Conservation (phyloP, 345 rosid species). For the Camelina sativa region DNA sequence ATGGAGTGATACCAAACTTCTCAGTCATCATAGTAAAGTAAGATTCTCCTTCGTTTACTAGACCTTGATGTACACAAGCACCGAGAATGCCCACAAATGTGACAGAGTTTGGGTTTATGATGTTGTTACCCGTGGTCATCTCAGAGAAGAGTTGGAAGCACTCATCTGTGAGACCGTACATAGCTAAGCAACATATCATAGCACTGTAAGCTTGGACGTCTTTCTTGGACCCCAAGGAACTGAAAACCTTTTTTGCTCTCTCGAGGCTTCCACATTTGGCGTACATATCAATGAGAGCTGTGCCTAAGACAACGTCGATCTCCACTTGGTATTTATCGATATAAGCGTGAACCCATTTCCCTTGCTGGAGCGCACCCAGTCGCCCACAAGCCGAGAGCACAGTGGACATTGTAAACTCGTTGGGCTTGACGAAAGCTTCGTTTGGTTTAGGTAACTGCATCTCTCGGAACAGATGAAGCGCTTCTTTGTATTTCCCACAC, state of each 20-base stretch:
- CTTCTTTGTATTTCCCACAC: slow-evolving; percentile 53
- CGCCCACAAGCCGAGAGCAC: slow-evolving; percentile 61
- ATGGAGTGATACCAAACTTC: slow-evolving; percentile 47
- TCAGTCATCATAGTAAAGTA: slow-evolving; percentile 50
- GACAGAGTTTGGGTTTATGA: slow-evolving; percentile 58
- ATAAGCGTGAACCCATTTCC: slow-evolving; percentile 57
- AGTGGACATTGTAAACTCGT: slow-evolving; percentile 55
- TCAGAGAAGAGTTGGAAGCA: slow-evolving; percentile 58
- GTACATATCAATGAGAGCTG: slow-evolving; percentile 67
- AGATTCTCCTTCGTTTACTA: slow-evolving; percentile 49
- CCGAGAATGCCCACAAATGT: slow-evolving; percentile 62
- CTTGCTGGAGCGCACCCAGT: slow-evolving; percentile 56
- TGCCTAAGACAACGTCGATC: slow-evolving; percentile 56
- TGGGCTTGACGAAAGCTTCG: slow-evolving; percentile 45
- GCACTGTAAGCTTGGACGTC: slow-evolving; percentile 67
- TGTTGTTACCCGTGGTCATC: slow-evolving; percentile 51
- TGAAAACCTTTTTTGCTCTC: slow-evolving; percentile 52
- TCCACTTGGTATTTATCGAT: slow-evolving; percentile 47
- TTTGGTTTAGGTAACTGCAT: slow-evolving; percentile 46
- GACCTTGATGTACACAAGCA: slow-evolving; percentile 62
- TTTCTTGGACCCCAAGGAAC: slow-evolving; percentile 37
- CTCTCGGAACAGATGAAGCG: slow-evolving; percentile 52
- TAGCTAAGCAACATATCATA: slow-evolving; percentile 51
- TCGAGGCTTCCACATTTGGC: slow-evolving; percentile 62
- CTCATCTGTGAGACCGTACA: slow-evolving; percentile 53